Evolutionary conservation across 495 filamentous ascomycete species (phyloP).

Genomic region (Penicillium fimorum): DNA sequence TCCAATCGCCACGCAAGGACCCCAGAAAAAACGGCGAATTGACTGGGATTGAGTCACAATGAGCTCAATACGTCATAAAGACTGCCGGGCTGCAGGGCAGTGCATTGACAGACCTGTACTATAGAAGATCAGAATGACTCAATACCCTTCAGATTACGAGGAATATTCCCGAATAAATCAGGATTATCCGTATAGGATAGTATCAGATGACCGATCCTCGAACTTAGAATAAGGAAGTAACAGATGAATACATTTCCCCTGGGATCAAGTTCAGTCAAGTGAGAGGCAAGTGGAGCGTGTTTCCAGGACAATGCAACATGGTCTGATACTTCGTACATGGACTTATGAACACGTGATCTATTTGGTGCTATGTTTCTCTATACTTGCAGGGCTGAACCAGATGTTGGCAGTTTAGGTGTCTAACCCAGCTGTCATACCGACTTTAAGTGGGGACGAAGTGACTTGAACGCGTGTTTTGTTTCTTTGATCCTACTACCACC

Average conservation of each 20-base stretch:
- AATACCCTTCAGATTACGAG: neutral
- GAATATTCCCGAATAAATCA: neutral
- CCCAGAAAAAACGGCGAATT: neutral
- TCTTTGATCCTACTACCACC: neutral
- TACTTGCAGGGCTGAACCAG: neutral
- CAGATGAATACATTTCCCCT: neutral
- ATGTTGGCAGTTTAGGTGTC: neutral
- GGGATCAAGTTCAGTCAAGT: neutral
- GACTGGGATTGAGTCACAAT: neutral
- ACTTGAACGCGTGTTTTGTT: conserved; percentile 1
- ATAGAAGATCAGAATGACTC: conserved; percentile 2
- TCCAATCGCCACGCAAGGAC: neutral
- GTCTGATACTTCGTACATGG: neutral
- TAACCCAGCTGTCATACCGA: neutral
- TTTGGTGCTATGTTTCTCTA: neutral
- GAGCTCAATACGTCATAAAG: neutral
- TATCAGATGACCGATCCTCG: neutral
- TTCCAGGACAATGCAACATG: neutral
- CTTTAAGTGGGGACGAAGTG: conserved; percentile 2
- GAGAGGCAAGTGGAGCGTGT: neutral
- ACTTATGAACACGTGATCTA: neutral
- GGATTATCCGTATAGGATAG: neutral
- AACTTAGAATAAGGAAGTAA: neutral
- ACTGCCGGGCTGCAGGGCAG: neutral
- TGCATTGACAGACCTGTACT: neutral